Evolutionary conservation across 805 yeast genomes (phyloP).

Genomic region (Candida yuanshanica): DNA sequence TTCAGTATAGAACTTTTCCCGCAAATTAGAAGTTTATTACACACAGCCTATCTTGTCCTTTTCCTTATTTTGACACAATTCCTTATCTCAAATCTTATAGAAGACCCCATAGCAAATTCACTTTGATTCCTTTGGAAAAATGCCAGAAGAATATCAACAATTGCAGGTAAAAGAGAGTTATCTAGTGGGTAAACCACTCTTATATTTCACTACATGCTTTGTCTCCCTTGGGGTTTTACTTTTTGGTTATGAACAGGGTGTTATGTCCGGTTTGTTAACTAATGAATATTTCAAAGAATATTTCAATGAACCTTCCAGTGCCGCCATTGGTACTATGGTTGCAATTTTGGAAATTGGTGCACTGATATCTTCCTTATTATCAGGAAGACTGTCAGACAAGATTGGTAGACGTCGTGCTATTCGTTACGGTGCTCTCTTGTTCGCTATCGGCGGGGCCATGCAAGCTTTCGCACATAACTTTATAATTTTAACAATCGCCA

Average conservation of each 20-base stretch:
- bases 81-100: not conserved
- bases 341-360: slow-evolving; percentile 90
- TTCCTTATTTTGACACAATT: not conserved
- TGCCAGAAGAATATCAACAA: slow-evolving; percentile 18
- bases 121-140: not conserved
- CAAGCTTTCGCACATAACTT: slow-evolving; percentile 60
- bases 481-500: slow-evolving; percentile 58
- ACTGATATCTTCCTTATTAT: slow-evolving; percentile 66
- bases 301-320: slow-evolving; percentile 67
- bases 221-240: slow-evolving; percentile 37
- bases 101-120: not conserved
- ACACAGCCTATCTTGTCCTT: too few species aligned
- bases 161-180: slow-evolving; percentile 19
- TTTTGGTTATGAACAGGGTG: slow-evolving; percentile 86
- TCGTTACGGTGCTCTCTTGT: slow-evolving; percentile 69
- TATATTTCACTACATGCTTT: slow-evolving; percentile 24
- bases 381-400: slow-evolving; percentile 71
- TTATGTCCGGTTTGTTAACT: slow-evolving; percentile 81
- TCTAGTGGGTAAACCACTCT: slow-evolving; percentile 23
- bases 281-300: slow-evolving; percentile 63
- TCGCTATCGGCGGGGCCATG: slow-evolving; percentile 71
- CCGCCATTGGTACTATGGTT: slow-evolving; percentile 79
- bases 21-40: too few species aligned
- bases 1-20: too few species aligned
- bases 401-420: slow-evolving; percentile 79